Conservation (phyloP, 2,329 filamentous ascomycete genomes). For the Davidsoniella eucalypti region DNA sequence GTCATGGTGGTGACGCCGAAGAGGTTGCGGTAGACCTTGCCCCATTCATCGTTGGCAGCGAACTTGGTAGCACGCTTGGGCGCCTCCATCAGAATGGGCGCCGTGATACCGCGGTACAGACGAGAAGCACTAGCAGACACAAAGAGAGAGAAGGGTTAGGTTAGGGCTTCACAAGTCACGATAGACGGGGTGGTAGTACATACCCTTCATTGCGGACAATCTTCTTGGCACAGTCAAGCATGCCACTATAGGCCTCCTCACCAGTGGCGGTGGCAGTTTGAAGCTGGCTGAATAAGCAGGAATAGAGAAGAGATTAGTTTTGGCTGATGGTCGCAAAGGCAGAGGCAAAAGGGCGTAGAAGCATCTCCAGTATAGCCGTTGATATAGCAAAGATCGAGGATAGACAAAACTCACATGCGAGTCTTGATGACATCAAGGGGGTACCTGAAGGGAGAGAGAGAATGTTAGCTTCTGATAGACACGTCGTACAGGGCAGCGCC, state of each 20-base stretch:
- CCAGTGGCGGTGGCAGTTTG: constrained; percentile 60
- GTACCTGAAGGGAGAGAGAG: constrained; percentile 48
- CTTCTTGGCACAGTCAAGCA: constrained; percentile 96
- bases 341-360: background rate
- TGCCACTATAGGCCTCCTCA: constrained; percentile 83
- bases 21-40: constrained; percentile 73
- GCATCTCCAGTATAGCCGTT: too few species aligned
- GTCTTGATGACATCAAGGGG: constrained; percentile 98
- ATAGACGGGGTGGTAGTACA: constrained; percentile 16
- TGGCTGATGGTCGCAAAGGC: too few species aligned
- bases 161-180: background rate
- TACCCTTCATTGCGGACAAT: constrained; percentile 94
- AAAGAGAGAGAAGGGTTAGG: background rate
- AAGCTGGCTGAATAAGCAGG: constrained; percentile 47
- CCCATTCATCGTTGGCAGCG: constrained; percentile 97
- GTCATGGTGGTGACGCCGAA: constrained; percentile 81
- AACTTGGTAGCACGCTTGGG: constrained; percentile 93
- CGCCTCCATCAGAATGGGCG: constrained; percentile 95
- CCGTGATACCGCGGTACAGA: constrained; percentile 87
- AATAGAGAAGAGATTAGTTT: too few species aligned
- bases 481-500: background rate
- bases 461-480: background rate
- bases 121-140: constrained; percentile 50
- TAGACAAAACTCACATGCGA: constrained; percentile 52
- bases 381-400: too few species aligned